Base-by-base conservation (phyloP, 23 red algal genomes). In the Gracilaria domingensis region DNA sequence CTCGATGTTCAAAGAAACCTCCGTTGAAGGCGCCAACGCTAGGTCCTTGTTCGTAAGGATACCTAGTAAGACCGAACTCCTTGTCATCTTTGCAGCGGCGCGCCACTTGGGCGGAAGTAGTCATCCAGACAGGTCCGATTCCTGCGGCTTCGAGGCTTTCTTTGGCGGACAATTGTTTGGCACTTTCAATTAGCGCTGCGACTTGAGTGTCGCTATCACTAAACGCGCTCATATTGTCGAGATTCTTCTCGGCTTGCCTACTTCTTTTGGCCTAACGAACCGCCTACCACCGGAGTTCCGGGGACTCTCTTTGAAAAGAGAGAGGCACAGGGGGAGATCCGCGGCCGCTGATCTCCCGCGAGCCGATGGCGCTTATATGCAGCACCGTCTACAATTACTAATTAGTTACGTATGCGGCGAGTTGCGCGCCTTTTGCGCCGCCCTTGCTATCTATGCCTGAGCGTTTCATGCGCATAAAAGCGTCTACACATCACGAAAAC, bases 241-340 rank as follows among this genome's bases (percentile, higher is more conserved):
- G 67, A 42, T 7, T 2, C 4, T 40, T 12, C 23, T 48, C 57
- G 14, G 32, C 33, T 47, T 47, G 20, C 16, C 42, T 38, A 0
- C 42, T 51, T 13, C 17, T 33, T 65, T 35, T 23, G 33, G 20
- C 28, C 14, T 38, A 13, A 74, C 40, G 32, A 56, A 87, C 38
- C 38, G 33, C 67, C 67, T 53, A 23, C 67, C 67, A n/a, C 39
- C 42, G 26, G 37, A 59, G 14, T 65, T 64, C 32, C 80, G 55
- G 55, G 50, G 48, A 64, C 80, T 65, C 56, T 65, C 51, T 83
- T 70, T n/a, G 2, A n/a, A 73, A 40, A 73, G 67, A 67, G 62
- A 67, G 62, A 67, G 62, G 9, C 62, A 67, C 51, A 48, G 17
- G 14, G 17, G 8, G 13, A 55, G 51, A 18, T 55, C 13, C 6